phyloP scores from a whole-genome alignment of 768 basidiomycete genomes.

The Neoboletus magnificus region DNA sequence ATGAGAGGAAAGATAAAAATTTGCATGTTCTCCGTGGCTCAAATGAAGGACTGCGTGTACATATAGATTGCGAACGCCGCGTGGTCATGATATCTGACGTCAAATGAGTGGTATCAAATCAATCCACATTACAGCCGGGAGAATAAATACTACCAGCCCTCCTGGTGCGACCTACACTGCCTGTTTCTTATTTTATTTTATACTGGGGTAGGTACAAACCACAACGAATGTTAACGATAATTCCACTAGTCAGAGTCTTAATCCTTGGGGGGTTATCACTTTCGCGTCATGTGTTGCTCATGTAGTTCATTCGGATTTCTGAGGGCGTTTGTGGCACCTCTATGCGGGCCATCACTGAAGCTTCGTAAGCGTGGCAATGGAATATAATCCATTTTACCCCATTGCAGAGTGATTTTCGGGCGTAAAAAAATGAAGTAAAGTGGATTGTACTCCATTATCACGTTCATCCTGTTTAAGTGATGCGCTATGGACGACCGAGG shows the following conservation, averaged over 20 bases:
- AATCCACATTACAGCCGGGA: not conserved
- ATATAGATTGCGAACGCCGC: not conserved
- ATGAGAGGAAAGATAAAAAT: slow-evolving; percentile 1
- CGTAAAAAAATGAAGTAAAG: no score
- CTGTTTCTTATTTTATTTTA: not conserved
- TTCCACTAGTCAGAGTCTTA: not conserved
- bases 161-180: not conserved
- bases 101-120: not conserved
- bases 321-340: not conserved
- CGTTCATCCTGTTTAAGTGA: no score
- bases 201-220: not conserved
- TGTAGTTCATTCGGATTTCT: not conserved
- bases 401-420: no score
- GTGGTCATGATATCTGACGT: slow-evolving; percentile 1
- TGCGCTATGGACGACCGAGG: not conserved
- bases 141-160: not conserved
- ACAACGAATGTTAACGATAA: not conserved
- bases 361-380: no score
- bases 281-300: not conserved
- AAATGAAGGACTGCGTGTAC: slow-evolving; percentile 1
- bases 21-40: not conserved
- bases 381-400: no score
- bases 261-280: not conserved
- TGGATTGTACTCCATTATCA: no score
- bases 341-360: no score